Conservation (phyloP, 768 basidiomycete species). For the Xerocomellus chrysenteron region DNA sequence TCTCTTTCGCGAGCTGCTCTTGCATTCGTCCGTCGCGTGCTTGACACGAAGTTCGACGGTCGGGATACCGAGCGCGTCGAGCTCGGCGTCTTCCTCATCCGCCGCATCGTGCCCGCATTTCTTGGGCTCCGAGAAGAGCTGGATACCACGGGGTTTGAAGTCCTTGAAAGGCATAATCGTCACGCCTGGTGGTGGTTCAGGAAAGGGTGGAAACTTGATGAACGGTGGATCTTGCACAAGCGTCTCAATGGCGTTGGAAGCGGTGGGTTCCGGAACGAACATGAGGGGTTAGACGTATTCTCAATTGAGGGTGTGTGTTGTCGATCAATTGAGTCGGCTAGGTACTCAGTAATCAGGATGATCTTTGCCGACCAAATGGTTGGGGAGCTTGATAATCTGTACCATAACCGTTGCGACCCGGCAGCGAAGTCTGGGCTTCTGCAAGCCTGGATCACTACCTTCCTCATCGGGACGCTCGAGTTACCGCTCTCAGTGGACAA, state of each 20-base stretch:
- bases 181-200: constrained; percentile 43
- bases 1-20: constrained; percentile 54
- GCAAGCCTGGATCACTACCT: background rate
- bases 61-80: constrained; percentile 65
- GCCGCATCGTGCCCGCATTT: constrained; percentile 29
- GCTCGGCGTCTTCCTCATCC: constrained; percentile 49
- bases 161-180: constrained; percentile 53
- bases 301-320: constrained; percentile 8
- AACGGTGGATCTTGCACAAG: constrained; percentile 18
- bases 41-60: constrained; percentile 55
- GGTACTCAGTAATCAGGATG: background rate
- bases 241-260: constrained; percentile 9
- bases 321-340: constrained; percentile 19
- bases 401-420: too few species aligned
- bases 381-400: constrained; percentile 15
- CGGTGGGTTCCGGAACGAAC: constrained; percentile 17
- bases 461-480: constrained; percentile 14
- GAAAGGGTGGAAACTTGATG: constrained; percentile 49
- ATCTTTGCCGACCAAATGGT: constrained; percentile 2
- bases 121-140: constrained; percentile 43
- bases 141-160: constrained; percentile 60
- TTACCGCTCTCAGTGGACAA: background rate
- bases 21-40: constrained; percentile 56
- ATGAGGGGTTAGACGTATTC: constrained; percentile 18
- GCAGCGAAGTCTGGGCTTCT: background rate